A percentile compares a stretch with the other conserved stretches of the same genome.
Evolutionary conservation across 352 stramenopile genomes (phyloP).

Genomic region (Phytophthora sansomeana): DNA sequence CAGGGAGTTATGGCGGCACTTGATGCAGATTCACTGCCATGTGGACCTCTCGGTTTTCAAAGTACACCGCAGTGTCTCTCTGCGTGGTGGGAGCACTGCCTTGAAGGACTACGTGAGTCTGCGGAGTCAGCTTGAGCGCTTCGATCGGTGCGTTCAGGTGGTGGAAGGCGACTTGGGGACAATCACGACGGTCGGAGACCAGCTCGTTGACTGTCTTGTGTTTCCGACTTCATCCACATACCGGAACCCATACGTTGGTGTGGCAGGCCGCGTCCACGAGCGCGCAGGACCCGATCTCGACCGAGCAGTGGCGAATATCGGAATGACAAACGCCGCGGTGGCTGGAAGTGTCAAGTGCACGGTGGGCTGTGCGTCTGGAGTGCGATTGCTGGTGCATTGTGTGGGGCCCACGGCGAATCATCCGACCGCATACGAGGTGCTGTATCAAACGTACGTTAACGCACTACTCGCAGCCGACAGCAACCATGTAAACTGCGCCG

Average conservation of each 20-base stretch:
- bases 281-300: slow-evolving; percentile 49
- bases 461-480: slow-evolving; percentile 44
- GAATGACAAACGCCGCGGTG: not conserved
- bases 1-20: slow-evolving; percentile 23
- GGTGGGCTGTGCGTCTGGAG: slow-evolving; percentile 47
- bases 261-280: slow-evolving; percentile 54
- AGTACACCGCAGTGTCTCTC: slow-evolving; percentile 21
- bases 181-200: slow-evolving; percentile 37
- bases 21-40: slow-evolving; percentile 30
- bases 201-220: slow-evolving; percentile 62
- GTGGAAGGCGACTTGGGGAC: slow-evolving; percentile 52
- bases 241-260: slow-evolving; percentile 50
- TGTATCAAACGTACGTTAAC: slow-evolving; percentile 68
- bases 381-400: slow-evolving; percentile 69
- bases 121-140: slow-evolving; percentile 46
- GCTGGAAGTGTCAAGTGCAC: slow-evolving; percentile 47
- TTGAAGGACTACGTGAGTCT: slow-evolving; percentile 56
- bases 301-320: slow-evolving; percentile 18
- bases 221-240: slow-evolving; percentile 62
- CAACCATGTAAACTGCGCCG: slow-evolving; percentile 50
- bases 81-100: slow-evolving; percentile 25
- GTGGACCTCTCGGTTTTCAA: slow-evolving; percentile 7
- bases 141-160: slow-evolving; percentile 46
- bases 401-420: slow-evolving; percentile 36
- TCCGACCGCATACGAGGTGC: slow-evolving; percentile 11